These are phyloP conservation scores for Alternaria hordeiaustralica DNA, from an alignment of 2,329 filamentous ascomycete species.

Conservation along the genomic window DNA sequence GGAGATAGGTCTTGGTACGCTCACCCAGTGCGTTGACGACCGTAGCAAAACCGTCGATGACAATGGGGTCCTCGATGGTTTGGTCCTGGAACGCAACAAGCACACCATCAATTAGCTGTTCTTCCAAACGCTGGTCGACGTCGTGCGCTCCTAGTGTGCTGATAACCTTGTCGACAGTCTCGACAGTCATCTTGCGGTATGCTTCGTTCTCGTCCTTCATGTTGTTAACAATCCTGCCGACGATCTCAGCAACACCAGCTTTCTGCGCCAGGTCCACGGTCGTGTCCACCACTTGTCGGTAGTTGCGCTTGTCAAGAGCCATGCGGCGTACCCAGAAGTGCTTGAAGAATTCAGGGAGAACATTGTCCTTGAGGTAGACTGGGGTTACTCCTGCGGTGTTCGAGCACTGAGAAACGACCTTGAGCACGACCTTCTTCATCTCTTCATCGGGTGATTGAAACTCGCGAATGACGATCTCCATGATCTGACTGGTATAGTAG, in stretches of 20 bases:
- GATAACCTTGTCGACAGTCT: conserved; percentile 96
- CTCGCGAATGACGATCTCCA: conserved; percentile 96
- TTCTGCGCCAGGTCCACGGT: conserved; percentile 97
- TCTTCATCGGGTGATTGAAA: conserved; percentile 98
- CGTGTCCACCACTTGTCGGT: conserved; percentile 96
- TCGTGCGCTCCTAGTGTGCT: conserved; percentile 92
- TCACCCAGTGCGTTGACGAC: conserved; percentile 94
- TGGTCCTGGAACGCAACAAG: conserved; percentile 98
- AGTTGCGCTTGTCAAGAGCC: conserved; percentile 97
- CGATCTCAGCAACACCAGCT: conserved; percentile 94
- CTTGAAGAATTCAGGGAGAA: conserved; percentile 96
- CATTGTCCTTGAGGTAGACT: conserved; percentile 92
- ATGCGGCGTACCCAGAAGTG: conserved; percentile 98
- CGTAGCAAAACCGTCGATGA: conserved; percentile 97
- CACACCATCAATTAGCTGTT: conserved; percentile 92
- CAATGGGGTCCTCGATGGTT: conserved; percentile 92
- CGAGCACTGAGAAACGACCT: conserved; percentile 95
- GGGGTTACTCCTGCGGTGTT: conserved; percentile 94
- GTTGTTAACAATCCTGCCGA: conserved; percentile 91
- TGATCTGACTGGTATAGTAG: conserved; percentile 98
- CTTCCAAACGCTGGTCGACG: conserved; percentile 89
- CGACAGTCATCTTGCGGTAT: conserved; percentile 98
- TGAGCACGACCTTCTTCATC: conserved; percentile 99
- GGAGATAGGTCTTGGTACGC: conserved; percentile 93
- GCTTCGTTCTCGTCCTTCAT: conserved; percentile 98